Evolutionary conservation across 2,329 filamentous ascomycete species (phyloP), one percentile per base, ranked within the genome.

Genomic region (Xylaria sp.): DNA sequence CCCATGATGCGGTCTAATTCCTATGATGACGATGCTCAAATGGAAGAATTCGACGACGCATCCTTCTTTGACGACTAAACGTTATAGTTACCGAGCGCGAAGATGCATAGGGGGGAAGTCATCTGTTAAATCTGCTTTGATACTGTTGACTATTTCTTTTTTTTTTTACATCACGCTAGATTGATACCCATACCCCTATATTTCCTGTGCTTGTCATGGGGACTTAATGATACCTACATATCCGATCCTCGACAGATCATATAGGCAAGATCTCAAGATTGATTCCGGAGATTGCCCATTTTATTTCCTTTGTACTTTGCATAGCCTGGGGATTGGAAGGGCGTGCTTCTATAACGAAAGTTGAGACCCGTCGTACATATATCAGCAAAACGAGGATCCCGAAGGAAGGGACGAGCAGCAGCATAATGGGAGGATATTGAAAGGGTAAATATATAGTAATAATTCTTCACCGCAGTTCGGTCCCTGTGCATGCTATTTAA

Each of bases 21-120:
- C 39, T 91, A 91, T 76, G 89, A 91, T 76, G 83, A 83, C 36
- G 89, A 91, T 77, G 89, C 89, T 7, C 85, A 85, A 46, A 83
- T 85, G 2, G 88, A 85, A 66, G 85, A 88, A 63, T 88, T 88
- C 79, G 86, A 89, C 74, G 86, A 89, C 77, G 84, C 86, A 41
- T 86, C 85, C 64, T 89, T 89, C 79, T 88, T 88, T 73, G 85
- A 86, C 71, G 84, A 87, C 74, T 79, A 70, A 75, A 58, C 20
- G n/a, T 58, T 43, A 39, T 20, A 13, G 39, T 28, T 63, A 33
- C 23, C 58, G n/a, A 58, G 20, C 20, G 51, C 59, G 31, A 25
- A 54, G 41, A 57, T 49, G 28, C 28, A 62, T 54, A n/a, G n/a
- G 33, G 23, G 57, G 36, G 18, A 49, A 25, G 31, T 36, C 46